phyloP scores from a whole-genome alignment of 306 rosid species.

The Ceratonia siliqua region DNA sequence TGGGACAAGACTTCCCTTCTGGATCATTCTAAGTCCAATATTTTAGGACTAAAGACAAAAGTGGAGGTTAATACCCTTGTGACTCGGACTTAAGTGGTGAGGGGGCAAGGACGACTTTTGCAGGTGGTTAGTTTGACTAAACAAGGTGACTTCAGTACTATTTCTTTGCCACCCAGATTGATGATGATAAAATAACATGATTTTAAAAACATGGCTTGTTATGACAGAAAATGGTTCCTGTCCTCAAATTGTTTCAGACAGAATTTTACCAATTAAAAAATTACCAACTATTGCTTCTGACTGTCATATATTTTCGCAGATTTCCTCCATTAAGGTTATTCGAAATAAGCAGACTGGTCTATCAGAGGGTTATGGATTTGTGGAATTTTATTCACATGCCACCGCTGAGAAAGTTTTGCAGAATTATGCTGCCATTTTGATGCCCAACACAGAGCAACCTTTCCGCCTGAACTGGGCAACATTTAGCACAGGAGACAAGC shows the following conservation, averaged over 20 bases:
- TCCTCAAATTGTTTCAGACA: background rate
- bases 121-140: slow-evolving; percentile 43
- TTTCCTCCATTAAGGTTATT: slow-evolving; percentile 78
- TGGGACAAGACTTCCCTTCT: slow-evolving; percentile 6
- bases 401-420: slow-evolving; percentile 89
- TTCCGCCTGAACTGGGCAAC: slow-evolving; percentile 99
- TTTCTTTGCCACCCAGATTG: slow-evolving; percentile 24
- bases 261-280: background rate
- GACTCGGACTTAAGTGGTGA: slow-evolving; percentile 17
- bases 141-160: slow-evolving; percentile 6
- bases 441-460: slow-evolving; percentile 91
- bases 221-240: slow-evolving; percentile 18
- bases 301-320: slow-evolving; percentile 50
- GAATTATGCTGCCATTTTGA: slow-evolving; percentile 64
- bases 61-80: background rate
- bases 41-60: slow-evolving; percentile 10
- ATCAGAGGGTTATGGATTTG: slow-evolving; percentile 98
- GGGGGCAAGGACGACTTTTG: slow-evolving; percentile 11
- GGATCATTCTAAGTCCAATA: slow-evolving; percentile 20
- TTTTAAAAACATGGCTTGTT: slow-evolving; percentile 21
- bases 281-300: background rate
- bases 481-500: slow-evolving; percentile 88
- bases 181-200: background rate
- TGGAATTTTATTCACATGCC: slow-evolving; percentile 75
- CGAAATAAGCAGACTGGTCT: slow-evolving; percentile 83